Evolutionary conservation across 108 stramenopile species (phyloP).

Genomic region (Seminavis robusta): DNA sequence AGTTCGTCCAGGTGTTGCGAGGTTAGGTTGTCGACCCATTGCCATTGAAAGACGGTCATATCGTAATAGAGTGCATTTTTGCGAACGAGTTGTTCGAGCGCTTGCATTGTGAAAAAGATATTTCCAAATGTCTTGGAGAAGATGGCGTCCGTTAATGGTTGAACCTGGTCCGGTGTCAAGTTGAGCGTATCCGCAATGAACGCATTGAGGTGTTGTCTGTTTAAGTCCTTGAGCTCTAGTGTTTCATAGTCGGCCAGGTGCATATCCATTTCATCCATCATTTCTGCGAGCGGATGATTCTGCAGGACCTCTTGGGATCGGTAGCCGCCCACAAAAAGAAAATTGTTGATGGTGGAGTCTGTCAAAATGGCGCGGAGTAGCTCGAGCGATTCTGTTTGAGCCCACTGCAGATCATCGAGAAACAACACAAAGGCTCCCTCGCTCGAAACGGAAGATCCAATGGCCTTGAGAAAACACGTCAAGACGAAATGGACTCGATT

Average conservation of each 20-base stretch:
- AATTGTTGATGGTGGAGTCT: neutral
- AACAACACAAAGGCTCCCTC: conserved; percentile 7
- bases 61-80: conserved; percentile 33
- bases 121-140: conserved; percentile 35
- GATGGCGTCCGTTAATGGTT: conserved; percentile 16
- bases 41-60: conserved; percentile 25
- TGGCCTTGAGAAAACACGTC: no score
- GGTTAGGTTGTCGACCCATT: conserved; percentile 5
- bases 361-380: conserved; percentile 1
- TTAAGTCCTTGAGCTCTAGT: neutral
- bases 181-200: conserved; percentile 7
- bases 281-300: conserved; percentile 1
- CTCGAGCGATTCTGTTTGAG: conserved; percentile 14
- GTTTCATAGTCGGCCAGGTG: no score
- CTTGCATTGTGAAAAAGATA: conserved; percentile 23
- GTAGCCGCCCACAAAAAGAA: conserved; percentile 2
- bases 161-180: neutral
- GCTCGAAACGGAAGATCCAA: no score
- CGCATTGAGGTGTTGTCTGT: neutral
- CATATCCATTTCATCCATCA: conserved; percentile 1
- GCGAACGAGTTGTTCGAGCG: conserved; percentile 33
- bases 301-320: conserved; percentile 3
- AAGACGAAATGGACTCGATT: no score
- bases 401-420: conserved; percentile 25
- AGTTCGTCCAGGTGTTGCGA: conserved; percentile 9